Percentiles rank a stretch among this genome's conserved stretches.
Conservation (phyloP, 768 basidiomycete species). For the Lactarius pseudohatsudake region DNA sequence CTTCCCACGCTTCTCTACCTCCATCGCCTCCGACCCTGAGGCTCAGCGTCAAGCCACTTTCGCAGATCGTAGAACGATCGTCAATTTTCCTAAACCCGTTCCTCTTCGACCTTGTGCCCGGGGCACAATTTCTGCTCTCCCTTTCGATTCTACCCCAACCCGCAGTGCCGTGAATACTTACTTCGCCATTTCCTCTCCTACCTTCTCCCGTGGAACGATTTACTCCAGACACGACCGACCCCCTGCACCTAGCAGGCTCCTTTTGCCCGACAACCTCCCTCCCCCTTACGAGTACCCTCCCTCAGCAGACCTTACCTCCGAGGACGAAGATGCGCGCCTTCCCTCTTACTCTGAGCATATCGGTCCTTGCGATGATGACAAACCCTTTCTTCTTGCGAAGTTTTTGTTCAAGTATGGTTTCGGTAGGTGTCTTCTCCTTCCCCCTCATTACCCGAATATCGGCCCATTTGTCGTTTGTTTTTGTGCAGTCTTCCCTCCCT, state of each 20-base stretch:
- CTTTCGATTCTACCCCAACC: constrained; percentile 4
- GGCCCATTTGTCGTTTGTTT: constrained; percentile 4
- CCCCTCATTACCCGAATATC: neutral
- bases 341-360: constrained; percentile 37
- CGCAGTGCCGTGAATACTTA: neutral
- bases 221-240: neutral
- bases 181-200: neutral
- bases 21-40: constrained; percentile 17
- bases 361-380: constrained; percentile 31
- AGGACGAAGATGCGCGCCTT: constrained; percentile 29
- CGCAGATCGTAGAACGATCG: constrained; percentile 3
- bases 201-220: neutral
- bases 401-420: constrained; percentile 53
- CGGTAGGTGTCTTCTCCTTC: constrained; percentile 38
- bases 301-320: neutral
- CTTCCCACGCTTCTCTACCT: neutral
- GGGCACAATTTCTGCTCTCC: constrained; percentile 6
- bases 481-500: constrained; percentile 46
- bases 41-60: constrained; percentile 3
- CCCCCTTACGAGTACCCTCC: constrained; percentile 5
- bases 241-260: neutral
- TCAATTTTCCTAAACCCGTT: constrained; percentile 4
- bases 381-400: constrained; percentile 46
- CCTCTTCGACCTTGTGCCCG: constrained; percentile 18
- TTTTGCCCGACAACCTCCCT: neutral